A percentile compares a stretch with the other conserved stretches of the same genome.
These are phyloP conservation scores for Moniliophthora roreri DNA, from an alignment of 1,284 basidiomycete genomes.

Conservation along the genomic window DNA sequence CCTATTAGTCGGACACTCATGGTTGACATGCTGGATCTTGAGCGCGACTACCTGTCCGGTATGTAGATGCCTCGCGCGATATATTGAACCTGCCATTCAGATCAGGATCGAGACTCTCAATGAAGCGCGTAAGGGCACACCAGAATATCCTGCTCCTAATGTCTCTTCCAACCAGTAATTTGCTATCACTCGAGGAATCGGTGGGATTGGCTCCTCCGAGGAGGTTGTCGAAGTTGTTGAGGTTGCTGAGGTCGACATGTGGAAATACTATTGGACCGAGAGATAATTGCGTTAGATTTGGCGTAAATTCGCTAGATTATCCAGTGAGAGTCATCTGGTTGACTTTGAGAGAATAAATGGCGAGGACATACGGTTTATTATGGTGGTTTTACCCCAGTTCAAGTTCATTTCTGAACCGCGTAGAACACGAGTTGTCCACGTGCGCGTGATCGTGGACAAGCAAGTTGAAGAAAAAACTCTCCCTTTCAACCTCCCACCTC, in stretches of 20 bases:
- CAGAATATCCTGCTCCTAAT: conserved; percentile 57
- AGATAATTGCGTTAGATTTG: no score
- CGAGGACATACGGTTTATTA: neutral
- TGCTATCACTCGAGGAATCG: conserved; percentile 39
- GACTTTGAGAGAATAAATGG: neutral
- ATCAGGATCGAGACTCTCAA: neutral
- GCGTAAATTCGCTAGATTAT: no score
- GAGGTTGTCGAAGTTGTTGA: neutral
- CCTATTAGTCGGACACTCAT: conserved; percentile 72
- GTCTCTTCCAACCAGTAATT: conserved; percentile 48
- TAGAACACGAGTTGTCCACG: no score
- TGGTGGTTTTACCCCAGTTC: no score
- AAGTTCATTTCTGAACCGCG: no score
- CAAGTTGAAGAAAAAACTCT: no score
- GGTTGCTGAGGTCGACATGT: neutral
- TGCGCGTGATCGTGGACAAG: no score
- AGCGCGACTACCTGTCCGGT: conserved; percentile 62
- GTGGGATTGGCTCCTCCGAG: neutral
- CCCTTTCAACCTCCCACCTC: no score
- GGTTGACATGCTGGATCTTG: conserved; percentile 65
- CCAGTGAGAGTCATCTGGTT: no score
- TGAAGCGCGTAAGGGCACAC: conserved; percentile 23
- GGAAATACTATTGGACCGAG: neutral
- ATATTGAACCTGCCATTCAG: conserved; percentile 60
- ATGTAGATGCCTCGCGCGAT: conserved; percentile 55